phyloP scores from a whole-genome alignment of 345 rosid species.

The Sisymbrium altissimum region DNA sequence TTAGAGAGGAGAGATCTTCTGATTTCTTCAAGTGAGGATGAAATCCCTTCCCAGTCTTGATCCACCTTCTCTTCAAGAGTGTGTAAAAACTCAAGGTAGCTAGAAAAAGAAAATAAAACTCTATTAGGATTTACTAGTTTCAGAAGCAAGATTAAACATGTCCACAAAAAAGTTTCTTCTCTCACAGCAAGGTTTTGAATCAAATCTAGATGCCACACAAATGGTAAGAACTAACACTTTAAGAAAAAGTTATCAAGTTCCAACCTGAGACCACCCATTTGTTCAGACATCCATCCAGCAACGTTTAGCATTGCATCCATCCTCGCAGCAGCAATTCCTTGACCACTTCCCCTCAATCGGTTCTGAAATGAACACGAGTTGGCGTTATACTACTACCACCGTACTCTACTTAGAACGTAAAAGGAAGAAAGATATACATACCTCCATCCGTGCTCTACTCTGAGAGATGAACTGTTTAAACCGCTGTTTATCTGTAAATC shows the following conservation, averaged over 20 bases:
- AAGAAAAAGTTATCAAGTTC: conserved; percentile 4
- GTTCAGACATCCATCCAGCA: conserved; percentile 73
- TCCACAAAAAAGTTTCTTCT: background rate
- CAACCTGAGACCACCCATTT: conserved; percentile 97
- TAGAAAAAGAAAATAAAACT: conserved; percentile 16
- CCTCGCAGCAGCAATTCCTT: conserved; percentile 83
- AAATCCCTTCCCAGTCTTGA: conserved; percentile 79
- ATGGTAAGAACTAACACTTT: background rate
- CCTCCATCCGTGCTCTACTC: conserved; percentile 99
- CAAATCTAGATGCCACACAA: background rate
- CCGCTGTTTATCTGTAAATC: conserved; percentile 88
- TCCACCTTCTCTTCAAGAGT: conserved; percentile 76
- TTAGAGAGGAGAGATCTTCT: conserved; percentile 70
- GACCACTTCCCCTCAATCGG: conserved; percentile 91
- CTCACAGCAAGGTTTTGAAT: background rate
- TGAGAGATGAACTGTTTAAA: conserved; percentile 97
- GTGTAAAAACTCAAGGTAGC: conserved; percentile 77
- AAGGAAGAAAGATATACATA: conserved; percentile 21
- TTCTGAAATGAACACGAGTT: conserved; percentile 44
- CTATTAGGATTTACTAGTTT: background rate
- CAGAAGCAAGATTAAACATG: background rate
- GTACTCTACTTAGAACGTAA: background rate
- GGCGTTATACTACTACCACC: background rate
- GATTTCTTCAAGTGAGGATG: conserved; percentile 84
- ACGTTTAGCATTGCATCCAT: conserved; percentile 86